phyloP scores from a whole-genome alignment of 2,329 filamentous ascomycete species.

The Trichothecium roseum region DNA sequence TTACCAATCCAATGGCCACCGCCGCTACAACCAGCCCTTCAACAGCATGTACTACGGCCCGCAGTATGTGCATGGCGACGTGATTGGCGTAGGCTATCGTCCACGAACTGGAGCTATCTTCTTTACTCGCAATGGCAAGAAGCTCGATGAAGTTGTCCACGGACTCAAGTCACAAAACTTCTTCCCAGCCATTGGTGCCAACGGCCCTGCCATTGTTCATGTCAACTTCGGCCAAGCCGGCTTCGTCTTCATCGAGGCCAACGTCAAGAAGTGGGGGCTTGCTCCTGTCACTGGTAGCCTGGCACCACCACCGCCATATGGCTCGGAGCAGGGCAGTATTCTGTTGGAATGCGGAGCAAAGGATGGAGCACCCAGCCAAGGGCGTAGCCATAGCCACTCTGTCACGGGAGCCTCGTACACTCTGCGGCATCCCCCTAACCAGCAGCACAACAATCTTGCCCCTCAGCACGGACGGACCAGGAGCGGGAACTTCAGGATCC shows the following conservation, averaged over 20 bases:
- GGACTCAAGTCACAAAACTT: conserved; percentile 93
- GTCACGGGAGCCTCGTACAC: conserved; percentile 22
- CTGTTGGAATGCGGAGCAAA: conserved; percentile 76
- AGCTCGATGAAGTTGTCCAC: conserved; percentile 86
- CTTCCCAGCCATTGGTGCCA: conserved; percentile 94
- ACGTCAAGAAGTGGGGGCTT: conserved; percentile 98
- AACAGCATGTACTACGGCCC: conserved; percentile 70
- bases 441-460: conserved; percentile 32
- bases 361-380: conserved; percentile 32
- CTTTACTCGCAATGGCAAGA: conserved; percentile 97
- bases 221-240: conserved; percentile 98
- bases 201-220: conserved; percentile 83
- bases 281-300: conserved; percentile 93
- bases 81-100: conserved; percentile 89
- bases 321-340: conserved; percentile 93
- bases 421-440: conserved; percentile 22
- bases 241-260: conserved; percentile 98
- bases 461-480: conserved; percentile 62
- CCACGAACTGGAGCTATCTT: conserved; percentile 92
- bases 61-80: conserved; percentile 81
- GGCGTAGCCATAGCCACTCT: conserved; percentile 36
- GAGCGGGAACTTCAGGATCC: conserved; percentile 68
- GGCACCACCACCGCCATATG: conserved; percentile 91
- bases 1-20: conserved; percentile 78
- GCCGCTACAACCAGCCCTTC: conserved; percentile 91